Evolutionary conservation across 345 rosid species (phyloP), one percentile per base, ranked within the genome.

Genomic region (Combretum micranthum): DNA sequence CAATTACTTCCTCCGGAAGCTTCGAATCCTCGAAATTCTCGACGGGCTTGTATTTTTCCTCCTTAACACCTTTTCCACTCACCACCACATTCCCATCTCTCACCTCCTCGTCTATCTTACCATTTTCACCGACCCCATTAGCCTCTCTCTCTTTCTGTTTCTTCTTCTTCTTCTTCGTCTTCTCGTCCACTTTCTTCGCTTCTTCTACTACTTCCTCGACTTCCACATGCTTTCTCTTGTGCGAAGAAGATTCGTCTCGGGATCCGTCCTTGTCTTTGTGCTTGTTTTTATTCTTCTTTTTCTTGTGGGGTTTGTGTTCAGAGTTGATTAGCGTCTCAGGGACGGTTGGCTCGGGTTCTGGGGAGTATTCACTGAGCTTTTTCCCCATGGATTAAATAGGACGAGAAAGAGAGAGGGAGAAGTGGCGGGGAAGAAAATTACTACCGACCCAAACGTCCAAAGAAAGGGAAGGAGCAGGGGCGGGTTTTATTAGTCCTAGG

Each of bases 1-100:
- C 64, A 52, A 93, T 61, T 22, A 93, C 99, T 58, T 75, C 71
- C 60, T 71, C 89, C 0, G 95, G 96, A 59, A 93, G 67, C 50
- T 83, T 80, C 0, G 85, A 66, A 52, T 76, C 76, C 7, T 77
- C 62, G 67, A 93, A 93, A 2, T 69, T 70, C 49, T 68, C 76
- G 61, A 87, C 53, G 1, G 94, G 74, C 18, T 71, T 67, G 57
- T 89, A 93, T 66, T 82, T 93, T 1, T 80, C 68, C 26, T 82
- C 86, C 32, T 79, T 75, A 19, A 69, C 74, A 53, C 56, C 78
- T 72, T 82, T 83, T 0, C 97, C 96, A 15, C 83, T 75, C 4
- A 89, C 96, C 46, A 63, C 63, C 48, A 89, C 87, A 42, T 77
- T 77, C 13, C 69, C 77, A 50, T 62, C 69, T 45, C 67, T 79